A percentile compares a stretch with the other conserved stretches of the same genome.
Evolutionary conservation across 225 moss, liverwort and hornwort genomes (phyloP).

Genomic region (Anthoceros angustus): DNA sequence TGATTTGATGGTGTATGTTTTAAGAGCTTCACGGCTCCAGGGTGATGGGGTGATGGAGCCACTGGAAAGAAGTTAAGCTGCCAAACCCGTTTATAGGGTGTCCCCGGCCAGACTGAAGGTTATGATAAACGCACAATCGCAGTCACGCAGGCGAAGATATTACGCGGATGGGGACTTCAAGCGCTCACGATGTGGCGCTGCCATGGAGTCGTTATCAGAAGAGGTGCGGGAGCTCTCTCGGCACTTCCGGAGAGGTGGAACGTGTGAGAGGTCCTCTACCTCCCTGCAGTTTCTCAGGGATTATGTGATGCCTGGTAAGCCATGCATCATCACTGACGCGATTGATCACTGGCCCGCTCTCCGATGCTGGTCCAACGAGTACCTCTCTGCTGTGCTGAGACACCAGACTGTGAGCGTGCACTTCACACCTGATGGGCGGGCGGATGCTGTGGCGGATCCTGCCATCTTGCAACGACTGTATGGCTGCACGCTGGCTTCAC

Average conservation of each 20-base stretch:
- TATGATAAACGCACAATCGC: background rate
- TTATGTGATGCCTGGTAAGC: slow-evolving; percentile 61
- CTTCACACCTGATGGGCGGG: slow-evolving; percentile 82
- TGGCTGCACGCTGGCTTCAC: background rate
- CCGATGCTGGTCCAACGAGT: slow-evolving; percentile 51
- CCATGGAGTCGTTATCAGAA: slow-evolving; percentile 28
- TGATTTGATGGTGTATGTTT: too few species aligned
- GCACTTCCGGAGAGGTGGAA: slow-evolving; percentile 37
- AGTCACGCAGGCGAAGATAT: background rate
- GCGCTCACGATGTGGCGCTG: background rate
- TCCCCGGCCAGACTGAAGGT: background rate
- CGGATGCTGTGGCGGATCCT: slow-evolving; percentile 48
- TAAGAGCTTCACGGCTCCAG: too few species aligned
- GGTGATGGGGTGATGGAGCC: too few species aligned
- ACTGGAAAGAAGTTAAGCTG: too few species aligned
- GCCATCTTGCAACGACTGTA: background rate
- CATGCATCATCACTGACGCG: slow-evolving; percentile 75
- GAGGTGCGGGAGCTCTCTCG: slow-evolving; percentile 79
- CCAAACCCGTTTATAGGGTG: too few species aligned
- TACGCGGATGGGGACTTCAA: background rate
- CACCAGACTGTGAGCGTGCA: slow-evolving; percentile 55
- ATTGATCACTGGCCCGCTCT: slow-evolving; percentile 86
- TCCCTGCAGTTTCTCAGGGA: slow-evolving; percentile 49
- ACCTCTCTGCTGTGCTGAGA: slow-evolving; percentile 30
- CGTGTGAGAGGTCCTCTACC: slow-evolving; percentile 37